phyloP scores from a whole-genome alignment of 768 basidiomycete genomes.

The Sarcodon sp. region DNA sequence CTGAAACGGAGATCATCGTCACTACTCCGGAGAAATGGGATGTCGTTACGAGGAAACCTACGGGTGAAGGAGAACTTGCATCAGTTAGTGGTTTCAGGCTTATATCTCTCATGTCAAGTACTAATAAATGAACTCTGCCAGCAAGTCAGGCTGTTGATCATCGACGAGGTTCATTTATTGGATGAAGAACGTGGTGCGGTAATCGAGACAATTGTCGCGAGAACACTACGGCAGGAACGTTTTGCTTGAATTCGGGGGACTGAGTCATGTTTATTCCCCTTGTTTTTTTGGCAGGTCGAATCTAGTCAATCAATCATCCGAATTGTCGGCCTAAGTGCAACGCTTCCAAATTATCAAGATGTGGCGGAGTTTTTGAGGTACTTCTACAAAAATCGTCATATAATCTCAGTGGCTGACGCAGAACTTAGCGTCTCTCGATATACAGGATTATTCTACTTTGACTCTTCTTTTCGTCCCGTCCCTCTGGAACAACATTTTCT shows the following conservation, averaged over 20 bases:
- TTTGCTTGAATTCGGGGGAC: neutral
- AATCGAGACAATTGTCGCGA: slow-evolving; percentile 94
- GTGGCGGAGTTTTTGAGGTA: slow-evolving; percentile 92
- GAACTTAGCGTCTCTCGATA: slow-evolving; percentile 67
- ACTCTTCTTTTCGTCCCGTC: slow-evolving; percentile 92
- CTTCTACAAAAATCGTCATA: slow-evolving; percentile 4
- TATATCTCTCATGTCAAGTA: neutral
- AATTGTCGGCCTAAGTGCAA: slow-evolving; percentile 92
- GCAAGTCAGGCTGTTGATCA: slow-evolving; percentile 90
- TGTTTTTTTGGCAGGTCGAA: slow-evolving; percentile 55
- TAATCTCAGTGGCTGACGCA: neutral
- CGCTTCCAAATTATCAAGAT: slow-evolving; percentile 93
- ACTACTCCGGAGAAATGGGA: slow-evolving; percentile 99
- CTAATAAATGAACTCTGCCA: slow-evolving; percentile 16
- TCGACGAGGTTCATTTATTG: slow-evolving; percentile 93
- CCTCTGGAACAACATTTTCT: slow-evolving; percentile 97
- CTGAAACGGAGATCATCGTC: slow-evolving; percentile 92
- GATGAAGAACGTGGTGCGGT: slow-evolving; percentile 98
- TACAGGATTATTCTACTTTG: slow-evolving; percentile 91
- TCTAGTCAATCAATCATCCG: slow-evolving; percentile 93
- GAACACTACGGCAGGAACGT: slow-evolving; percentile 77
- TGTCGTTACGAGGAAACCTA: slow-evolving; percentile 94
- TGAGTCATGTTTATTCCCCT: neutral
- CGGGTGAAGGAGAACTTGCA: slow-evolving; percentile 93
- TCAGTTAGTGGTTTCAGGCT: slow-evolving; percentile 40